Evolutionary conservation across 148 eudicot genomes (phyloP).

Genomic region (Tetragonia tetragonoides): DNA sequence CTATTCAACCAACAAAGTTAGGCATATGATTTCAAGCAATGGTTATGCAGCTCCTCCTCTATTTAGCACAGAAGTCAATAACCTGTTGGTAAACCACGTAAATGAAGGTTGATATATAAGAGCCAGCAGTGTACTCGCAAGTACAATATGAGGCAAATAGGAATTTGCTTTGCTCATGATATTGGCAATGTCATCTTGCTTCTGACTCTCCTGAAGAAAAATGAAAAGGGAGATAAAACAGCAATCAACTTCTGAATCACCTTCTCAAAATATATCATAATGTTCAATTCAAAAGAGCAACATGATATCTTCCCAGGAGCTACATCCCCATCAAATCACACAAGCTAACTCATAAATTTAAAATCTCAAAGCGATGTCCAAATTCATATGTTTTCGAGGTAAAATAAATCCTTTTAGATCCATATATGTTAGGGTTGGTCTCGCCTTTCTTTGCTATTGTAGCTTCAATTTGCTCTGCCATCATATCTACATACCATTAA

Average conservation of each 20-base stretch:
- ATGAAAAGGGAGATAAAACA: background rate
- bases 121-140: conserved; percentile 84
- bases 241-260: conserved; percentile 17
- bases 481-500: background rate
- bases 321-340: background rate
- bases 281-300: background rate
- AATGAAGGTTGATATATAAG: conserved; percentile 92
- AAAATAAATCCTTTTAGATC: background rate
- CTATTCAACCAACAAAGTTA: conserved; percentile 1
- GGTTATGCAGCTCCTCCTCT: conserved; percentile 4
- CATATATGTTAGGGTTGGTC: background rate
- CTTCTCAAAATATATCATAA: conserved; percentile 1
- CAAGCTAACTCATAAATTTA: background rate
- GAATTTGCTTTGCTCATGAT: conserved; percentile 78
- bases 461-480: background rate
- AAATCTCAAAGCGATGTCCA: background rate
- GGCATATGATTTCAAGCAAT: background rate
- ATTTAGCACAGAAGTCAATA: conserved; percentile 1
- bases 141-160: conserved; percentile 78
- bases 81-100: conserved; percentile 99
- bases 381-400: background rate
- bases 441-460: background rate
- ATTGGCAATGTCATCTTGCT: conserved; percentile 39
- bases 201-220: conserved; percentile 40
- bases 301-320: background rate